Evolutionary conservation across 805 yeast genomes (phyloP), one percentile per base, ranked within the genome.

Genomic region (Maudiozyma pseudohumilis): DNA sequence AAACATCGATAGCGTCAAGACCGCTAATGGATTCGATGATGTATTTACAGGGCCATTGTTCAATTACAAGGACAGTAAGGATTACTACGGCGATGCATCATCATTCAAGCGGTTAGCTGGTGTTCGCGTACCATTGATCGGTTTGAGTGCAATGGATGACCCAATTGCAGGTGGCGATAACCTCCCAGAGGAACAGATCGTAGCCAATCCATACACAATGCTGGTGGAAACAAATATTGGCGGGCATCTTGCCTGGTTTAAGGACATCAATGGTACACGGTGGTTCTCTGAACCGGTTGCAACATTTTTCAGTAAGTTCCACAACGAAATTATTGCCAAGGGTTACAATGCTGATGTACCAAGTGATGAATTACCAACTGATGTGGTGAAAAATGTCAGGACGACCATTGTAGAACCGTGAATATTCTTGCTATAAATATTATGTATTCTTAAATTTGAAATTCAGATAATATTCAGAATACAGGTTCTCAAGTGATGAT

Each of bases 191-290:
- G 53, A 52, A 12, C 79, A 76, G 42, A 67, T 72, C 16, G 44
- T 50, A 28, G 45, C 53, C 22, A 82, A 82, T 50, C 92, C 94
- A 2, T 74, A 70, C 51, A 59, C 75, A 24, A 60, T 71, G 31
- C 46, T 79, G 49, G 65, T 77, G 5, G 70, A 75, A 41, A 79
- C 88, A 6, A 66, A 70, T 29, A 65, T 72, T 36, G 95, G 95
- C 6, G 94, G 94, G 1, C 95, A 84, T 58, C 67, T 84, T 38
- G 92, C 84, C n/a, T 84, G 80, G 80, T 84, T 75, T 43, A 41
- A 41, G 26, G 66, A 70, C 45, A 59, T 65, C 34, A 61, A 68
- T 19, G 80, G 81, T 19, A 64, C 66, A 29, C 72, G 86, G 48
- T 85, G 94, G 94, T 74, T 69, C 46, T 59, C 73, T 4, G 61